Base-by-base conservation (phyloP, 495 filamentous ascomycete species). In the Penicillium paradoxum region DNA sequence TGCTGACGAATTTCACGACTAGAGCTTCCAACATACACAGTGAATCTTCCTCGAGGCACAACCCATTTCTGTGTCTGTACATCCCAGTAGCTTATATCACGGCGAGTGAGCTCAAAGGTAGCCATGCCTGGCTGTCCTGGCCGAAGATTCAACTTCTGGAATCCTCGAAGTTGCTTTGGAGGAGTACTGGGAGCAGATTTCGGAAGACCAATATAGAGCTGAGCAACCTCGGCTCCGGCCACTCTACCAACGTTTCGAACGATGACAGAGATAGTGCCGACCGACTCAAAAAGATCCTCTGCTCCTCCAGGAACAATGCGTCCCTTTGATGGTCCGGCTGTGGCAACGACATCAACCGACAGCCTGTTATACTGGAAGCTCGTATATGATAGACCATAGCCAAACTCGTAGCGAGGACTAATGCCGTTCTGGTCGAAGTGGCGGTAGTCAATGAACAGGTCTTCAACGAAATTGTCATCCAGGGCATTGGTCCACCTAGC, bases 81-180 rank as follows among this genome's bases (percentile, higher is more conserved):
- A 69, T 86, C 78, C 86, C 86, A 90, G 25, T 83, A 79, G 51
- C 80, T 85, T 52, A 89, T 41, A 61, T 89, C 86, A 37, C 82
- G 73, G 50, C 84, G 73, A 18, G 75, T 82, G 21, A 90, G 57
- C 39, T 70, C 63, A 55, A 89, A 82, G 4, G 58, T 62, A 3
- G 85, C 75, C n/a, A 55, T 72, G 25, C 60, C 57, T 33, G 66
- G 69, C 39, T 68, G 55, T 0, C 71, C 73, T 1, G 73, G 64
- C 25, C 67, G 56, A 10, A 85, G 48, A 0, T n/a, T 40, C 3
- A 79, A 66, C 65, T 86, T 87, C 36, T 77, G 72, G 59, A 89
- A 90, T 8, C 85, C 85, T 2, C 86, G 68, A 14, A 90, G 64
- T 18, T 68, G 64, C 17, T 59, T 58, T 1, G 57, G 58, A 4